Evolutionary conservation across 2,329 filamentous ascomycete genomes (phyloP).

Genomic region (Plectosphaerella cucumerina): DNA sequence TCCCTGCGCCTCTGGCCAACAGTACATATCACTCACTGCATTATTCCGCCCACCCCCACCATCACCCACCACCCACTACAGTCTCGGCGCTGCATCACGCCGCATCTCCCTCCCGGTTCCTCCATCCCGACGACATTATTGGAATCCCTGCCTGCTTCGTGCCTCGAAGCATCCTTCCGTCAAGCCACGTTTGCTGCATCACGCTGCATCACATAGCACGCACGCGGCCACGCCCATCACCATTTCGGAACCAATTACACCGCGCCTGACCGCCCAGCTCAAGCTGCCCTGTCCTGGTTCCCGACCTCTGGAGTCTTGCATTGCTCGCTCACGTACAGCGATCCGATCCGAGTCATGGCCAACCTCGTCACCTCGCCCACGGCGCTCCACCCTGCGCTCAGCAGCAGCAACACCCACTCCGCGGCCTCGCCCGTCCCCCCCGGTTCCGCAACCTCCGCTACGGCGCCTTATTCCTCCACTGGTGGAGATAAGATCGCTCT

Average conservation of each 20-base stretch:
- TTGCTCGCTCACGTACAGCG: no score
- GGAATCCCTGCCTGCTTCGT: no score
- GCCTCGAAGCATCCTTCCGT: no score
- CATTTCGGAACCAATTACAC: not conserved
- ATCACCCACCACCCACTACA: not conserved
- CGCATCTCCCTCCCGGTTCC: no score
- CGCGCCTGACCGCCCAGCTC: not conserved
- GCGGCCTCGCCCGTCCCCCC: slow-evolving; percentile 10
- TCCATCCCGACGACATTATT: no score
- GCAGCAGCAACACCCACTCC: slow-evolving; percentile 20
- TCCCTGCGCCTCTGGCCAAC: no score
- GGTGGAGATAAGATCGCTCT: not conserved
- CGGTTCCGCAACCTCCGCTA: not conserved
- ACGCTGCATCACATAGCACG: no score
- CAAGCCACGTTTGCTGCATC: no score
- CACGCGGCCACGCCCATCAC: no score
- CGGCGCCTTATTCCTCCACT: not conserved
- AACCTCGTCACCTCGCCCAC: slow-evolving; percentile 38
- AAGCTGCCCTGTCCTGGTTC: slow-evolving; percentile 2
- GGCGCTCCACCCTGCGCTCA: slow-evolving; percentile 48
- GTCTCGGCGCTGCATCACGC: not conserved
- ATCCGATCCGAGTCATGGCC: slow-evolving; percentile 14
- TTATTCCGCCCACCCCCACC: not conserved
- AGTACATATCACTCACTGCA: not conserved
- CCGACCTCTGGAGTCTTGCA: no score